Evolutionary conservation across 352 stramenopile genomes (phyloP), one percentile per base, ranked within the genome.

Genomic region (Blastocystis sp.): DNA sequence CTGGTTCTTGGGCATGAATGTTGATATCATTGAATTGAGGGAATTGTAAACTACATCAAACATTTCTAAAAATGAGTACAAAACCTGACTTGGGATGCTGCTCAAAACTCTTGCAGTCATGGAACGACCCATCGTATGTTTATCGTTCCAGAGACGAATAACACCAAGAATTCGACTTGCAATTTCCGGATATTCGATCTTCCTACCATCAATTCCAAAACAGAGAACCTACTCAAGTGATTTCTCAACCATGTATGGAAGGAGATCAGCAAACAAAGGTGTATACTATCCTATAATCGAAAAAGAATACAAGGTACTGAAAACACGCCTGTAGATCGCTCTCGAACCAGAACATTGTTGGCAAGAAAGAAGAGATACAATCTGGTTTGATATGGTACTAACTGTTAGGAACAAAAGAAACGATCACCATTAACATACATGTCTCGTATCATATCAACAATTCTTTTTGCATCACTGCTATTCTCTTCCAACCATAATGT

Each of bases 341-440:
- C 71, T 49, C 58, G 57, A 3, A 83, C 71, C 1, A 83, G 51
- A 19, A 83, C 32, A 24, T 24, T 46, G 29, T 83, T 83, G 54
- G 51, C 27, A 14, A 83, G 27, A 46, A 67, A 83, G 32, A 83
- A 83, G 24, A 66, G 16, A 66, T 83, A 65, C 9, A 83, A 42
- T 63, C 65, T 61, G 29, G 49, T 83, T 27, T 52, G 49, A 14
- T 35, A 63, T 0, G 49, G 51, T 24, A 27, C 71, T 83, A 67
- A 0, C 0, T 1, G 7, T 83, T 4, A 83, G 14, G 29, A 1
- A 51, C 0, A 27, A 63, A 27, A 37, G 6, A 65, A 37, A 65
- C 24, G 27, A 21, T 32, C 7, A 83, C 71, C 42, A 42, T 29
- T 29, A 12, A 24, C 24, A 42, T 65, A 65, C 49, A 83, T 54